Conservation (phyloP, 805 yeast species). For the Danielia oregonensis region DNA sequence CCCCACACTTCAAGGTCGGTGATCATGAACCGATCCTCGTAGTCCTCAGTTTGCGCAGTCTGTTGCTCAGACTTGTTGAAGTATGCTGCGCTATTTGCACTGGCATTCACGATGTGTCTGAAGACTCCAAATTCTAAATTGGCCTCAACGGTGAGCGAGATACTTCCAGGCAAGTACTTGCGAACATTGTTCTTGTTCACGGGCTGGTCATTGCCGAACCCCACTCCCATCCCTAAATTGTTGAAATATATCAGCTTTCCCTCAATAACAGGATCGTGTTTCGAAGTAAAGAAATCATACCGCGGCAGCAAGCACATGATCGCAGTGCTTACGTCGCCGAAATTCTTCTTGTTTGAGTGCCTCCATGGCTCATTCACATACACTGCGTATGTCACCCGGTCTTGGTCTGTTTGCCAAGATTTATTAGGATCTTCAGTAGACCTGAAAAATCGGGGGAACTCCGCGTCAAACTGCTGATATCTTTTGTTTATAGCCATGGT, state of each 20-base stretch:
- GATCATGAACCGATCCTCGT: slow-evolving; percentile 68
- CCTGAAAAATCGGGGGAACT: slow-evolving; percentile 39
- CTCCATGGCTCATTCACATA: slow-evolving; percentile 74
- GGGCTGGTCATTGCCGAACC: slow-evolving; percentile 75
- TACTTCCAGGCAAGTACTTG: slow-evolving; percentile 65
- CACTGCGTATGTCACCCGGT: slow-evolving; percentile 58
- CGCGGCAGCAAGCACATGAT: slow-evolving; percentile 67
- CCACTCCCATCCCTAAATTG: slow-evolving; percentile 75
- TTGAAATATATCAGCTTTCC: slow-evolving; percentile 57
- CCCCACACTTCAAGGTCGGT: slow-evolving; percentile 91
- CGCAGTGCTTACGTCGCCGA: slow-evolving; percentile 59
- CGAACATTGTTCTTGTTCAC: slow-evolving; percentile 41
- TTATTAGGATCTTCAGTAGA: slow-evolving; percentile 19
- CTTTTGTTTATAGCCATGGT: slow-evolving; percentile 39
- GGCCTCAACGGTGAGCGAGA: slow-evolving; percentile 74
- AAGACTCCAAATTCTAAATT: slow-evolving; percentile 79
- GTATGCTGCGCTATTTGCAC: slow-evolving; percentile 18
- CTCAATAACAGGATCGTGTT: slow-evolving; percentile 29
- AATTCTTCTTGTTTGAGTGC: slow-evolving; percentile 62
- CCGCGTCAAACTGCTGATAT: slow-evolving; percentile 48
- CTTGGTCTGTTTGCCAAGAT: slow-evolving; percentile 38
- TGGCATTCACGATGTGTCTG: slow-evolving; percentile 52
- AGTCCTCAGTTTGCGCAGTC: slow-evolving; percentile 24
- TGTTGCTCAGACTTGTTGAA: slow-evolving; percentile 24
- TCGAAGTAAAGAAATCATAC: slow-evolving; percentile 46